phyloP scores from a whole-genome alignment of 2,329 filamentous ascomycete species.

The Thyridium curvatum region DNA sequence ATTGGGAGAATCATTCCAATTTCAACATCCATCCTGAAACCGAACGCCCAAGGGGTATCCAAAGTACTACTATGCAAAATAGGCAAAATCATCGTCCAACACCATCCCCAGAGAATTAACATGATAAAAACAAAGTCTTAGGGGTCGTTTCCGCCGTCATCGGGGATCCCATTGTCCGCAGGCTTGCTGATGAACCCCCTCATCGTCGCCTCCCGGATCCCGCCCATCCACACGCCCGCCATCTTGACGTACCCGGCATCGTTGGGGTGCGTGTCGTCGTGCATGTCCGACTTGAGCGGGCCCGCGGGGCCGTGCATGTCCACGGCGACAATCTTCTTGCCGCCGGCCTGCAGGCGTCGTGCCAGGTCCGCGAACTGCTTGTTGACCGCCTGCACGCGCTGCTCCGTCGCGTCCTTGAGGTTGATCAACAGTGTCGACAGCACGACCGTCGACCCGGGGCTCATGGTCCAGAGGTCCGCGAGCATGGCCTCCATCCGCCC shows the following conservation, averaged over 20 bases:
- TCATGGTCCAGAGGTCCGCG: slow-evolving; percentile 10
- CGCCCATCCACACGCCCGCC: slow-evolving; percentile 8
- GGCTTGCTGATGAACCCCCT: slow-evolving; percentile 8
- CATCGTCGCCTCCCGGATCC: slow-evolving; percentile 6
- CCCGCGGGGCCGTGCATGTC: slow-evolving; percentile 12
- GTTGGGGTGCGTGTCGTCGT: slow-evolving; percentile 7
- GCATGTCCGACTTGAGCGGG: slow-evolving; percentile 7
- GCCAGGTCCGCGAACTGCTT: slow-evolving; percentile 7
- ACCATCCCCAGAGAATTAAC: no score
- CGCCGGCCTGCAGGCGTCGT: slow-evolving; percentile 3
- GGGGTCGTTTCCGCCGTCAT: no score
- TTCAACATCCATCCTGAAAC: no score
- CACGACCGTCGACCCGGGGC: slow-evolving; percentile 15
- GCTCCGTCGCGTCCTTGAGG: slow-evolving; percentile 8
- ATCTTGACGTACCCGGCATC: slow-evolving; percentile 8
- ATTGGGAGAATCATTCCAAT: no score
- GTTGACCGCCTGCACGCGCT: slow-evolving; percentile 11
- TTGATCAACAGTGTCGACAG: slow-evolving; percentile 15
- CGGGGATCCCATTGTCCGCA: background rate
- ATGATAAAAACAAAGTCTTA: no score
- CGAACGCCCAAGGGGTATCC: no score
- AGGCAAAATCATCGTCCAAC: no score
- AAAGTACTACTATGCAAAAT: no score
- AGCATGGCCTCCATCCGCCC: slow-evolving; percentile 12
- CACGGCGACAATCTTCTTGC: slow-evolving; percentile 10